phyloP scores from a whole-genome alignment of 1,284 basidiomycete genomes.

The Trichosporon coremiiforme region DNA sequence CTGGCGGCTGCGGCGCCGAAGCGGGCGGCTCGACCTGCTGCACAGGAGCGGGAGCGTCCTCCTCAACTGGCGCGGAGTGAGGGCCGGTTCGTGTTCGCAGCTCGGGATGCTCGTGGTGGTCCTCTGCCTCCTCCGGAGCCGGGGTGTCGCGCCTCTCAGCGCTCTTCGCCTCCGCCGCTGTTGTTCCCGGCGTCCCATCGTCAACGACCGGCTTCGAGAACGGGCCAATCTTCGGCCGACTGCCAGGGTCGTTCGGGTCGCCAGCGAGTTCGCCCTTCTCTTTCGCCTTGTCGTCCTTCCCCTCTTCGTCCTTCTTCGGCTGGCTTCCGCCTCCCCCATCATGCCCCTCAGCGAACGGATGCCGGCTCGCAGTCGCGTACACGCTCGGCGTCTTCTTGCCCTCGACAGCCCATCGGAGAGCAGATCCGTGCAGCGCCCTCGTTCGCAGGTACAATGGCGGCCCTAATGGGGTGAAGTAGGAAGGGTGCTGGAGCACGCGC shows the following conservation, averaged over 20 bases:
- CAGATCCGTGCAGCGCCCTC: background rate
- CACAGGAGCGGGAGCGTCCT: background rate
- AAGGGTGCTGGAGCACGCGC: background rate
- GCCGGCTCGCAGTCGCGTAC: background rate
- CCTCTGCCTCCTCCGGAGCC: background rate
- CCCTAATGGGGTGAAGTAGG: background rate
- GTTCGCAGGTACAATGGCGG: background rate
- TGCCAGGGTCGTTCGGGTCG: constrained; percentile 4
- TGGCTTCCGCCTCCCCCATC: background rate
- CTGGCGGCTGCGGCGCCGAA: background rate
- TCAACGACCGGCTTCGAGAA: background rate
- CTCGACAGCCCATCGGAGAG: background rate
- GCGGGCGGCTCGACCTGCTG: background rate
- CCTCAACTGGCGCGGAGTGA: background rate
- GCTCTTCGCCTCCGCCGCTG: background rate
- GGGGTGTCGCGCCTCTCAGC: background rate
- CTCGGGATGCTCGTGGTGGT: constrained; percentile 11
- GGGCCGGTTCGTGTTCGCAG: constrained; percentile 3
- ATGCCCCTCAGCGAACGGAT: background rate
- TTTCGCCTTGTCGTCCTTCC: background rate
- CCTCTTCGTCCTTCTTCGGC: background rate
- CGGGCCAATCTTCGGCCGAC: background rate
- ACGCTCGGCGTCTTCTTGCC: background rate
- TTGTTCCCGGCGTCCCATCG: background rate
- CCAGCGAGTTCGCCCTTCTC: background rate